A percentile compares a stretch with the other conserved stretches of the same genome.
Conservation (phyloP, 192 early-diverging fungal species). For the Endogone sp. region DNA sequence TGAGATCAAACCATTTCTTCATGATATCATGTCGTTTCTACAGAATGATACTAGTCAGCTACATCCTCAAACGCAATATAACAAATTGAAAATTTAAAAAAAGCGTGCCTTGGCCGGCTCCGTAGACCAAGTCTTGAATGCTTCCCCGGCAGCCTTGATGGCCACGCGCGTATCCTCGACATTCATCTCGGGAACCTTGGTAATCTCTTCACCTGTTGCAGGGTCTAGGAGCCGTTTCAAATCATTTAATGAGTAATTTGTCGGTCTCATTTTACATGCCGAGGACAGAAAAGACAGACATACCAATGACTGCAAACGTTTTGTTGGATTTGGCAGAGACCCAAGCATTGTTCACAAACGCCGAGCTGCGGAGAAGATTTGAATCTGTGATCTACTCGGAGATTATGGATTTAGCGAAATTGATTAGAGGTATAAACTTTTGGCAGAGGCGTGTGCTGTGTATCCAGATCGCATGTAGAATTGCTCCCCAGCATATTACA, state of each 20-base stretch:
- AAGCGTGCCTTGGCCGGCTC: slow-evolving; percentile 57
- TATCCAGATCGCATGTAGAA: no score
- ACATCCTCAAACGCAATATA: no score
- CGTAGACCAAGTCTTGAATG: slow-evolving; percentile 57
- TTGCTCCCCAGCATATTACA: no score
- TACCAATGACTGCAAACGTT: slow-evolving; percentile 55
- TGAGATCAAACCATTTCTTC: slow-evolving; percentile 60
- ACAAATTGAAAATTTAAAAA: no score
- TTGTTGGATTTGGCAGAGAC: slow-evolving; percentile 32
- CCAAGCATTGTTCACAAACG: no score
- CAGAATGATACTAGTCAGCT: slow-evolving; percentile 31
- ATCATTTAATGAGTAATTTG: not conserved
- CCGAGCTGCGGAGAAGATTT: no score
- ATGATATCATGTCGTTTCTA: slow-evolving; percentile 55
- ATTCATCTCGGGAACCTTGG: slow-evolving; percentile 63
- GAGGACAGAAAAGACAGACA: not conserved
- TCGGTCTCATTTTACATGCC: not conserved
- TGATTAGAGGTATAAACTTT: no score
- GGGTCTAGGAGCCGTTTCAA: slow-evolving; percentile 51
- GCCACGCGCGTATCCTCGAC: slow-evolving; percentile 51
- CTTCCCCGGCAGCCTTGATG: slow-evolving; percentile 50
- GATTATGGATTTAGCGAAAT: no score
- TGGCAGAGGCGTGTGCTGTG: no score
- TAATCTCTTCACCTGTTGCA: slow-evolving; percentile 55
- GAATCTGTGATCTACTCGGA: no score